Base-by-base conservation (phyloP, 495 filamentous ascomycete species). In the Filosporella fistucella region DNA sequence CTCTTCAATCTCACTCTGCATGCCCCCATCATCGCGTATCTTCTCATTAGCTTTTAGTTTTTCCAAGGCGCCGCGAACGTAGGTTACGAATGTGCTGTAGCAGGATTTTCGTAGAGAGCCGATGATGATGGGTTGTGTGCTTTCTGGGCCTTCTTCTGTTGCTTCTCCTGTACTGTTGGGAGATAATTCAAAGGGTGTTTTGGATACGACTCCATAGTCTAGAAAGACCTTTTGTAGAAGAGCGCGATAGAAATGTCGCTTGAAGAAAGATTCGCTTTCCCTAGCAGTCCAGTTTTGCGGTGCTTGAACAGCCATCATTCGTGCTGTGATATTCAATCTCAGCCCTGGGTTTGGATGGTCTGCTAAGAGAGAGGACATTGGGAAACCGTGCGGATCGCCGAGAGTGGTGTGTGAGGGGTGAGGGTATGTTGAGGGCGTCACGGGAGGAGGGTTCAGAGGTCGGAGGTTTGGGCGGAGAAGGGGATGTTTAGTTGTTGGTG, bases 281-380 rank as follows among this genome's bases (percentile, higher is more conserved):
- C 72, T 70, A 12, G 68, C 63, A 8, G 84, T 87, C 93, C 93
- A 98, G 62, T 97, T 97, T 22, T 84, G 74, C 0, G 91, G 90
- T 1, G 93, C 93, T 68, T 98, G 93, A 12, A 91, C 86, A 25
- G 89, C 91, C 93, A 96, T 95, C 78, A 94, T 93, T 21, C 94
- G 76, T 0, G 93, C 89, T 0, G 93, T 98, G 58, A 98, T 95
- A 61, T 98, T 97, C 47, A 97, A 73, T 21, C 86, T 76, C 37
- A 95, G 69, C 14, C 89, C 90, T 24, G 67, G 64, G 18, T 62
- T 54, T 50, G 84, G 54, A 52, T 86, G 88, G 0, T 66, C 70
- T 43, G 77, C 81, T n/a, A 95, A 59, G 8, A 74, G 71, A 34
- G 85, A 75, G 26, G 86, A 91, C 85, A 98, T 89, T 0, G 93